phyloP scores from a whole-genome alignment of 192 early-diverging fungal genomes.

The Neocallimastix lanati region DNA sequence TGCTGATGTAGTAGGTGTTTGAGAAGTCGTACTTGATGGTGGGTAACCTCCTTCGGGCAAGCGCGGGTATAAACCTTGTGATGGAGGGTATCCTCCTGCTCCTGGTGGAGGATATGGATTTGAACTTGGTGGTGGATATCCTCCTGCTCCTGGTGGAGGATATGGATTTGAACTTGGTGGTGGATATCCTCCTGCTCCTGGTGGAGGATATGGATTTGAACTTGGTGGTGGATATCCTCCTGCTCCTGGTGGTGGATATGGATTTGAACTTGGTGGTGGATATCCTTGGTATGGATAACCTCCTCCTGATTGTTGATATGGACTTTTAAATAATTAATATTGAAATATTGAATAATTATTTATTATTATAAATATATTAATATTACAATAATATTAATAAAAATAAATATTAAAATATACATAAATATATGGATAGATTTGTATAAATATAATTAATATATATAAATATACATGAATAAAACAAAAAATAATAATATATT shows the following conservation, averaged over 20 bases:
- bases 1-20: background rate
- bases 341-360: no score
- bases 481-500: no score
- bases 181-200: background rate
- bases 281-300: background rate
- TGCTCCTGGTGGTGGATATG: background rate
- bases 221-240: background rate
- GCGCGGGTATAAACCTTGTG: no score
- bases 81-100: no score
- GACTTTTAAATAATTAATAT: background rate
- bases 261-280: background rate
- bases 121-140: no score
- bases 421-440: no score
- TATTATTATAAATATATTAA: no score
- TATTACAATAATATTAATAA: no score
- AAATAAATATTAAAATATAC: no score
- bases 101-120: background rate
- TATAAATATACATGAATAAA: no score
- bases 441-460: no score
- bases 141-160: background rate
- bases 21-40: background rate
- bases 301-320: background rate
- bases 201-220: background rate
- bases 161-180: background rate
- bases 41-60: no score